Percentiles rank a stretch among this genome's conserved stretches.
phyloP scores from a whole-genome alignment of 2,329 filamentous ascomycete species.

The Colletotrichum eremochloae region DNA sequence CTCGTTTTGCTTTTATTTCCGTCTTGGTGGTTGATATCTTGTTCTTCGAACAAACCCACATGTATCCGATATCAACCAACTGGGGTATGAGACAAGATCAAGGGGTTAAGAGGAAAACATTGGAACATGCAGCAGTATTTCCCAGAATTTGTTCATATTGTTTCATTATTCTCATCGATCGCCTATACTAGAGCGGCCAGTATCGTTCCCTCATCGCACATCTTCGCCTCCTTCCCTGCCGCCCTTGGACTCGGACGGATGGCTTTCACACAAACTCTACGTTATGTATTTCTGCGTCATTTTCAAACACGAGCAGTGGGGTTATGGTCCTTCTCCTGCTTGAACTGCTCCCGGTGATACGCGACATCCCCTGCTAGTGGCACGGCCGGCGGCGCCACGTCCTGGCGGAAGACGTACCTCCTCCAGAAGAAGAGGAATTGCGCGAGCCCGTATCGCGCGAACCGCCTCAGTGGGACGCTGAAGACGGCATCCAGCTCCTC shows the following conservation, averaged over 20 bases:
- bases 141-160: not conserved
- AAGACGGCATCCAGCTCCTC: slow-evolving; percentile 56
- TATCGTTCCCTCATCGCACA: not conserved
- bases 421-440: slow-evolving; percentile 46
- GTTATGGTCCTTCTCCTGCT: not conserved
- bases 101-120: too few relatives aligned
- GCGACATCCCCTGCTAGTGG: slow-evolving; percentile 3
- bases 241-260: not conserved
- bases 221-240: too few relatives aligned
- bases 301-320: slow-evolving; percentile 16
- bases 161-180: not conserved
- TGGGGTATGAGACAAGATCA: too few relatives aligned
- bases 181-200: not conserved
- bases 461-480: slow-evolving; percentile 17
- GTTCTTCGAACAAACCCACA: too few relatives aligned
- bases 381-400: slow-evolving; percentile 40
- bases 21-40: too few relatives aligned
- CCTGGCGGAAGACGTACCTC: slow-evolving; percentile 43
- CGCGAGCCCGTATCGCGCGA: slow-evolving; percentile 43
- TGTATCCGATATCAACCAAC: too few relatives aligned
- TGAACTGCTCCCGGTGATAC: slow-evolving; percentile 6
- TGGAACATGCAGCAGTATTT: too few relatives aligned
- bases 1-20: too few relatives aligned
- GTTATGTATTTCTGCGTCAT: too few relatives aligned
- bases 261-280: too few relatives aligned